These are phyloP conservation scores for Onygenales sp. DNA, from an alignment of 2,329 filamentous ascomycete genomes.

Conservation along the genomic window DNA sequence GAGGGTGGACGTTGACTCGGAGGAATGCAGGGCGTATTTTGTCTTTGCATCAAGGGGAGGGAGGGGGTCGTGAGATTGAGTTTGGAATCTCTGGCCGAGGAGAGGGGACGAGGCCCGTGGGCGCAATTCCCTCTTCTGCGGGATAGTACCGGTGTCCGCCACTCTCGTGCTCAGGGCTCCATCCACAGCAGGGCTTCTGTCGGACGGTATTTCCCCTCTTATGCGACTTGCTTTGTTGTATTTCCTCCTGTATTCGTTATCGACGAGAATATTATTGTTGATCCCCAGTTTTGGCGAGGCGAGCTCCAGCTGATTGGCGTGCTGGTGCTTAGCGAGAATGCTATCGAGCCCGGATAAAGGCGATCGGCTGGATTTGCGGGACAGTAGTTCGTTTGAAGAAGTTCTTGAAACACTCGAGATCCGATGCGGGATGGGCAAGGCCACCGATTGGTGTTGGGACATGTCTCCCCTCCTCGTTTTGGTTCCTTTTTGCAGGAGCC, in stretches of 20 bases:
- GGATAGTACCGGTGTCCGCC: not conserved
- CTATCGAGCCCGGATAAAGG: not conserved
- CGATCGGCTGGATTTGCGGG: not conserved
- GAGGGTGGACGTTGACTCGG: slow-evolving; percentile 37
- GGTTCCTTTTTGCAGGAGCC: slow-evolving; percentile 1
- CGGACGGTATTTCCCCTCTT: not conserved
- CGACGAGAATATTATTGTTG: slow-evolving; percentile 2
- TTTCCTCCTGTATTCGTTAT: not conserved
- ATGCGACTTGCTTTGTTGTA: not conserved
- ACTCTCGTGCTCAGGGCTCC: not conserved
- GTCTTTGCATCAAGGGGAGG: slow-evolving; percentile 25
- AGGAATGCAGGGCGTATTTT: slow-evolving; percentile 25
- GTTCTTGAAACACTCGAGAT: slow-evolving; percentile 1
- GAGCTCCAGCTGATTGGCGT: not conserved
- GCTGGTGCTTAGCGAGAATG: not conserved
- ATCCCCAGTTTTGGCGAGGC: not conserved
- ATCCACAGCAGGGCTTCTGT: not conserved
- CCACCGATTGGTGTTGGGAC: slow-evolving; percentile 1
- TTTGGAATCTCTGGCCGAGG: slow-evolving; percentile 29
- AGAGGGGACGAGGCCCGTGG: slow-evolving; percentile 38
- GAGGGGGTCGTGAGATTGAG: slow-evolving; percentile 18
- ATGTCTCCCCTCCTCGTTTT: not conserved
- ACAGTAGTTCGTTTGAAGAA: not conserved
- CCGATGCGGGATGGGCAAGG: slow-evolving; percentile 1
- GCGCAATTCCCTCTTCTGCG: slow-evolving; percentile 17